phyloP scores from a whole-genome alignment of 371 early-diverging fungal species.

The Mortierella sp. region DNA sequence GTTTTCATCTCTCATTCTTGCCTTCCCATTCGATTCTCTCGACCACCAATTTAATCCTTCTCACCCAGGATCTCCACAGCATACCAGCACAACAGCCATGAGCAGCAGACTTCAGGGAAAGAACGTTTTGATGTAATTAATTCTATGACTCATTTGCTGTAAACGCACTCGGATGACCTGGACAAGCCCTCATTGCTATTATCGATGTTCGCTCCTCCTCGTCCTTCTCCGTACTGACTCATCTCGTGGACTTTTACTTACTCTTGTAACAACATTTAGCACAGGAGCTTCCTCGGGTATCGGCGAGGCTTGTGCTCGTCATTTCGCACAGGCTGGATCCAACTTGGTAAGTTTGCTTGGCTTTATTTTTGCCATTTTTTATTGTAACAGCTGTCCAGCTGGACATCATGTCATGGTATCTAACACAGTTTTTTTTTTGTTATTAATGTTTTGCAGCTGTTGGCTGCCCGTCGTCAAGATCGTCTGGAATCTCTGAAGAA shows the following conservation, averaged over 20 bases:
- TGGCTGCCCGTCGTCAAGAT: conserved; percentile 85
- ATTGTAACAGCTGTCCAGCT: no score
- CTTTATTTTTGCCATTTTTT: no score
- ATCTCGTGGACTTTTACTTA: background rate
- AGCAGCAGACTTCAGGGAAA: conserved; percentile 58
- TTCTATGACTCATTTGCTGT: background rate
- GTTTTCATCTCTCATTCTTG: conserved; percentile 3
- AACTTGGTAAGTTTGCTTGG: conserved; percentile 65
- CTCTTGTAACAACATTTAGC: conserved; percentile 45
- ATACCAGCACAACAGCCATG: conserved; percentile 4
- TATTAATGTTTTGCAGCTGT: conserved; percentile 55
- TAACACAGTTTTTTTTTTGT: background rate
- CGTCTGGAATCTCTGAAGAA: conserved; percentile 69
- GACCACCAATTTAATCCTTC: background rate
- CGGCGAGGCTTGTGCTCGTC: conserved; percentile 86
- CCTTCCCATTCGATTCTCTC: background rate
- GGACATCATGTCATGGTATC: no score
- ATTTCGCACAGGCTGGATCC: conserved; percentile 87
- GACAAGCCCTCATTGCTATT: no score
- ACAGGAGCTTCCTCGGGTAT: conserved; percentile 97
- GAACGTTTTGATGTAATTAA: conserved; percentile 59
- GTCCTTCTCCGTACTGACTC: background rate
- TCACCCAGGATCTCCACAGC: background rate
- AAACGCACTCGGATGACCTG: no score
- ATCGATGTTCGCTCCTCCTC: background rate